Base-by-base conservation (phyloP, 345 rosid species). In the Cochlearia excelsa region DNA sequence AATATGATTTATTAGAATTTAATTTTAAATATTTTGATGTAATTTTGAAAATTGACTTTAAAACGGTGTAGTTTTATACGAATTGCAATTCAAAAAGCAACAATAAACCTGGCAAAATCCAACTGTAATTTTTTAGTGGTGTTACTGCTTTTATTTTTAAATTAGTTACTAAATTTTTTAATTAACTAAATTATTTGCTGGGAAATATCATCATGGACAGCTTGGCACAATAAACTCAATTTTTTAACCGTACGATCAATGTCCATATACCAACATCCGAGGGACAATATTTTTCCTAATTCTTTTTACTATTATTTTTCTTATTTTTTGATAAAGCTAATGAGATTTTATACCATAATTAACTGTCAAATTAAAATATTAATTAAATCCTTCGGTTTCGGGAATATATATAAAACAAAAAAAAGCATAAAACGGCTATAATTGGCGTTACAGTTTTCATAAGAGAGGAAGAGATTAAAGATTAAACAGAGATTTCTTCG, bases 341-440 rank as follows among this genome's bases (percentile, higher is more conserved):
- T 42, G 35, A 33, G 35, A 33, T 33, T 33, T 33, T 33, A 2
- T 33, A 3, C 35, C 5, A 2, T 33, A 33, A 33, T 37, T 37
- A 37, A 37, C 7, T 37, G 40, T 37, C 40, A 37, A 37, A 33
- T 33, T 37, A 37, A 37, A 37, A 37, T 4, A 37, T 4, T 11
- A 49, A 61, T 53, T 35, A 61, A 30, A 29, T 29, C 34, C 58
- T 61, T 63, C 68, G 62, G 68, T 62, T 55, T 62, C 9, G 16
- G 37, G 49, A 46, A 43, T 54, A 61, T 60, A 68, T 40, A 33
- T 33, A 62, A 6, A 55, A 49, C 23, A 49, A 46, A 6, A 50
- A 57, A 64, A 64, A 45, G 66, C 50, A 71, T 58, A 70, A 71
- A 70, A 71, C 87, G 87, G 89, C 95, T 82, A 78, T 80, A 72